Base-by-base conservation (phyloP, 805 yeast species). In the Hanseniaspora guilliermondii region DNA sequence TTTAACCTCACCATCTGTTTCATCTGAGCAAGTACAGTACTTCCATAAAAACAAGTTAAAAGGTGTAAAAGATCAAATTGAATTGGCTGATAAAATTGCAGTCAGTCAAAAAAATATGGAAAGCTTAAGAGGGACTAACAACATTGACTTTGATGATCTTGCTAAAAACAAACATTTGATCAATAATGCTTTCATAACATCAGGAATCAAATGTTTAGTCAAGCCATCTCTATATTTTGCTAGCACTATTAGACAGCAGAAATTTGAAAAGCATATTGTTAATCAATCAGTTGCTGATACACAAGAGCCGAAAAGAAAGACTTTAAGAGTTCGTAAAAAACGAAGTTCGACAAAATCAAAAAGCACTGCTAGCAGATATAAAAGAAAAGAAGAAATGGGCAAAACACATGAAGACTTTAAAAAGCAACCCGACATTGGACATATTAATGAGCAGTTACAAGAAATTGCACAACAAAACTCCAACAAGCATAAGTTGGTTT, bases 201-300 rank as follows among this genome's bases (percentile, higher is more conserved):
- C 47, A 6, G 44, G 32, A 7, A 49, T 44, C 9, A 39, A 40
- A 35, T 49, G 53, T 22, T 16, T 49, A 17, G 35, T 39, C 1
- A 49, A 35, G 32, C 14, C 37, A 4, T 16, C 17, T 9, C n/a
- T 49, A 16, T 41, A 14, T 25, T 49, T 49, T 19, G 5, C 8
- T 7, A 21, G 16, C 3, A n/a, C 21, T 5, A 32, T 8, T 17
- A 49, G 27, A 21, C 25, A 41, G n/a, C 22, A 22, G 11, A 36
- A 41, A 14, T 49, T 49, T 49, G 49, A 63, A 39, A 56, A 58
- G 6, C 65, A 63, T 56, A 27, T 36, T n/a, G 25, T 32, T 30
- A 46, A 38, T 19, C 19, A 27, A 27, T 7, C 30, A 3, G 30
- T 7, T 27, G 30, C 9, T 27, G 30, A 27, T 7, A 7, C 30